These are phyloP conservation scores for Didymella glomerata DNA, from an alignment of 2,329 filamentous ascomycete genomes.

Conservation along the genomic window DNA sequence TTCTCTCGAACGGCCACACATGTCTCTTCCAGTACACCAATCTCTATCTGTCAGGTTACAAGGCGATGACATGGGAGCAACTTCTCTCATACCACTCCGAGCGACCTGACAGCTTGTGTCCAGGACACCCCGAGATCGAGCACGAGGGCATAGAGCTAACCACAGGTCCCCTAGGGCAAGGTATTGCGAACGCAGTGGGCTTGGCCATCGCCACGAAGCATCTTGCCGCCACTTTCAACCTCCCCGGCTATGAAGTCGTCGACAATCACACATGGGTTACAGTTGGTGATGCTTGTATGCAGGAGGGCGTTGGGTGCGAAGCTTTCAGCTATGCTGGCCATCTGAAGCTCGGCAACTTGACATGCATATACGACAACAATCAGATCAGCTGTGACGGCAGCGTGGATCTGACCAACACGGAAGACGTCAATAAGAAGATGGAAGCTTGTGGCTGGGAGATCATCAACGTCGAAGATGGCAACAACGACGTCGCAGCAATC, in stretches of 20 bases:
- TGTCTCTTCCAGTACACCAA: constrained; percentile 65
- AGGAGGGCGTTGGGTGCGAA: constrained; percentile 66
- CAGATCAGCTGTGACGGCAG: constrained; percentile 66
- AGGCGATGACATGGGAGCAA: constrained; percentile 64
- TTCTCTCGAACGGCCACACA: constrained; percentile 67
- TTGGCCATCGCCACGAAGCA: constrained; percentile 66
- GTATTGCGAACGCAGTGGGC: constrained; percentile 67
- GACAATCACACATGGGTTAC: constrained; percentile 64
- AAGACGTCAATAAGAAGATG: constrained; percentile 67
- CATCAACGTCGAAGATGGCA: constrained; percentile 61
- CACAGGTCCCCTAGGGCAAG: constrained; percentile 67
- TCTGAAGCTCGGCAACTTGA: constrained; percentile 63
- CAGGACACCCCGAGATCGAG: constrained; percentile 66
- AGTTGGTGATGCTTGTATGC: constrained; percentile 64
- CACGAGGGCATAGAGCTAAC: constrained; percentile 66
- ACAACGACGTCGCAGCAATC: constrained; percentile 59
- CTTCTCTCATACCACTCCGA: constrained; percentile 64
- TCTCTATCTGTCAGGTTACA: constrained; percentile 63
- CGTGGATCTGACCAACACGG: constrained; percentile 62
- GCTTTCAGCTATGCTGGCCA: constrained; percentile 65
- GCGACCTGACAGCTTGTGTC: constrained; percentile 59
- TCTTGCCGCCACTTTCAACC: constrained; percentile 62
- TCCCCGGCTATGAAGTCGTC: constrained; percentile 57
- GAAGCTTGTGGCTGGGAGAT: constrained; percentile 64
- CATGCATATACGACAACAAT: constrained; percentile 68